Percentiles rank a stretch among this genome's conserved stretches.
These are phyloP conservation scores for Lentinus polychrous DNA, from an alignment of 1,284 basidiomycete genomes.

Conservation along the genomic window DNA sequence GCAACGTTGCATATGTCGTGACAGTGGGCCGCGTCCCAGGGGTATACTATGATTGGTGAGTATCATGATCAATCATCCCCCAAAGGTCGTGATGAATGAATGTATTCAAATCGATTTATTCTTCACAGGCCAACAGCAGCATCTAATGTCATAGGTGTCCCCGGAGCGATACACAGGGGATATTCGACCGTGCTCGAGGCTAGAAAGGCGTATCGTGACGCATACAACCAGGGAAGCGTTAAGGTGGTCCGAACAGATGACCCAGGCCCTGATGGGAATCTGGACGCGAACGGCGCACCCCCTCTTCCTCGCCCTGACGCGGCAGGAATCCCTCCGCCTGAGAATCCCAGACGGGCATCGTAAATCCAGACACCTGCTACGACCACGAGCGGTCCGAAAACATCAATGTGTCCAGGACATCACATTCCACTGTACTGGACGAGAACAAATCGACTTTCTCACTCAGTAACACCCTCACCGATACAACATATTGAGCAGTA, in stretches of 20 bases:
- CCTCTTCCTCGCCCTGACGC: neutral
- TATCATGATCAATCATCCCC: slow-evolving; percentile 11
- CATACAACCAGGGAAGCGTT: slow-evolving; percentile 15
- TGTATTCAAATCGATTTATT: neutral
- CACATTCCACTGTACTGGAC: too few species aligned
- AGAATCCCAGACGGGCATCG: neutral
- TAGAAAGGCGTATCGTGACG: slow-evolving; percentile 19
- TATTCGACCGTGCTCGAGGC: slow-evolving; percentile 39
- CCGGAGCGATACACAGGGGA: slow-evolving; percentile 35
- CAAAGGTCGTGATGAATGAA: too few species aligned
- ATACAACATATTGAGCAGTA: too few species aligned
- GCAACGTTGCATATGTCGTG: slow-evolving; percentile 39
- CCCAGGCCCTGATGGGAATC: neutral
- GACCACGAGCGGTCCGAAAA: too few species aligned
- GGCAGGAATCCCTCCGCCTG: neutral
- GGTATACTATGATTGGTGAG: slow-evolving; percentile 40
- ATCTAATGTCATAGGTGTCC: slow-evolving; percentile 32
- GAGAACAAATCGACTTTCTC: too few species aligned
- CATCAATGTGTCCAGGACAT: too few species aligned
- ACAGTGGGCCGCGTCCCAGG: slow-evolving; percentile 37
- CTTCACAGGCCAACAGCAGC: slow-evolving; percentile 36
- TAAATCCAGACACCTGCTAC: neutral
- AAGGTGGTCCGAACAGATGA: slow-evolving; percentile 9
- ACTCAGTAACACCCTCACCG: too few species aligned
- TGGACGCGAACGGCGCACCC: neutral